A percentile compares a stretch with the other conserved stretches of the same genome.
Evolutionary conservation across 345 rosid genomes (phyloP).

Genomic region (Kandelia obovata): DNA sequence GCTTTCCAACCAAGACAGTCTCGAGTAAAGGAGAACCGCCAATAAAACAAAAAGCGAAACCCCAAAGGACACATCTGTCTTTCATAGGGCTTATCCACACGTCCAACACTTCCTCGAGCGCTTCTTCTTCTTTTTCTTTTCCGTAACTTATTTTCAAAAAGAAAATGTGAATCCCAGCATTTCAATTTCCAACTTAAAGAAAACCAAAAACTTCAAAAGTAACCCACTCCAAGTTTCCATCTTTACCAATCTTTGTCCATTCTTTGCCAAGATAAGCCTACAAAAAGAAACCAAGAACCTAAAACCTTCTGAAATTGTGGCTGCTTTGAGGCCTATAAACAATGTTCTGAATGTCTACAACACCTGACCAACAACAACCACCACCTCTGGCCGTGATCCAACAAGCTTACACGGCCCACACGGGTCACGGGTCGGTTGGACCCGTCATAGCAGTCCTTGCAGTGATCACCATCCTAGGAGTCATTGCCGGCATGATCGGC

Average conservation of each 20-base stretch:
- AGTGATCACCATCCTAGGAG: slow-evolving; percentile 52
- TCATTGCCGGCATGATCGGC: slow-evolving; percentile 60
- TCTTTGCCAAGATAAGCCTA: background rate
- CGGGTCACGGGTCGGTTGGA: slow-evolving; percentile 55
- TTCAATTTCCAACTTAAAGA: too few species aligned
- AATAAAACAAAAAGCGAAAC: too few species aligned
- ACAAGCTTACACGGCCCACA: slow-evolving; percentile 34
- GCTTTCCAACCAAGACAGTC: too few species aligned
- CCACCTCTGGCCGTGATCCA: slow-evolving; percentile 30
- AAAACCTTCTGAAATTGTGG: slow-evolving; percentile 10
- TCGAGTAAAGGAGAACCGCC: too few species aligned
- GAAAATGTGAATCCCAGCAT: too few species aligned
- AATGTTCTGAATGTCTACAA: slow-evolving; percentile 32
- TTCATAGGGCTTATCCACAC: too few species aligned
- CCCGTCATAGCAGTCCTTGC: slow-evolving; percentile 63
- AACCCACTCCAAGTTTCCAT: too few species aligned
- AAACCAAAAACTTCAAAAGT: too few species aligned
- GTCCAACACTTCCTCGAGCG: too few species aligned
- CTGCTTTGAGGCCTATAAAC: background rate
- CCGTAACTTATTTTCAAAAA: too few species aligned
- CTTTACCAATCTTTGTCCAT: background rate
- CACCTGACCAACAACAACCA: slow-evolving; percentile 33
- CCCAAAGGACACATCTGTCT: too few species aligned
- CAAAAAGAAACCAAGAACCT: background rate
- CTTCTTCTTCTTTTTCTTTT: too few species aligned